A percentile compares a stretch with the other conserved stretches of the same genome.
phyloP scores from a whole-genome alignment of 768 basidiomycete genomes.

The Strobilomyces dryophilus region DNA sequence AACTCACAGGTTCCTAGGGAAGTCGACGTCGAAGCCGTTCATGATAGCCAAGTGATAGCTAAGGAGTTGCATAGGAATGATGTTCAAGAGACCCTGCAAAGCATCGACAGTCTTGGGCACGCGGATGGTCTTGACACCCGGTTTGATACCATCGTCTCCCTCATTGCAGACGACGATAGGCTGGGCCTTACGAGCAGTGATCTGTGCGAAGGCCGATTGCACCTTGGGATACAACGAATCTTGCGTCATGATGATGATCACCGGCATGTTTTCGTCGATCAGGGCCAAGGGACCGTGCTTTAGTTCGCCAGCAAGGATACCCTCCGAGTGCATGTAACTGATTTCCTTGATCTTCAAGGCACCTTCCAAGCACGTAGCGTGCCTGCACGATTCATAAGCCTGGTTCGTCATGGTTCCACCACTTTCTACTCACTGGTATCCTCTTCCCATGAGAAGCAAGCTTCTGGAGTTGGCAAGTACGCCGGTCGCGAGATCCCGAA shows the following conservation, averaged over 20 bases:
- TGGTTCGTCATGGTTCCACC: no score
- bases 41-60: slow-evolving; percentile 95
- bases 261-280: slow-evolving; percentile 97
- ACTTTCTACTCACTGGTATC: slow-evolving; percentile 75
- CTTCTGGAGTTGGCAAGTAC: slow-evolving; percentile 77
- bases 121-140: slow-evolving; percentile 81
- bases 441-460: slow-evolving; percentile 94
- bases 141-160: slow-evolving; percentile 74
- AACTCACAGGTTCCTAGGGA: slow-evolving; percentile 91
- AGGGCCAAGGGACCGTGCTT: slow-evolving; percentile 98
- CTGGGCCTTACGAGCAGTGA: slow-evolving; percentile 95
- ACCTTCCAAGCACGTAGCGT: slow-evolving; percentile 97
- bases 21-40: slow-evolving; percentile 97
- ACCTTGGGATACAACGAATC: slow-evolving; percentile 99
- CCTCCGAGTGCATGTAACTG: slow-evolving; percentile 63
- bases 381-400: slow-evolving; percentile 35
- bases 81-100: slow-evolving; percentile 92
- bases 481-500: slow-evolving; percentile 82
- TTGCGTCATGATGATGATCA: slow-evolving; percentile 99
- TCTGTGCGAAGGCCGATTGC: slow-evolving; percentile 92
- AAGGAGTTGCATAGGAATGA: slow-evolving; percentile 92
- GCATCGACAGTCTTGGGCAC: slow-evolving; percentile 94
- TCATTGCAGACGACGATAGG: slow-evolving; percentile 96
- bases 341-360: slow-evolving; percentile 99
- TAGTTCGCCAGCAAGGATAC: slow-evolving; percentile 96